Evolutionary conservation across 164 flowering plant genomes (phyloP).

Genomic region (Sedum album): DNA sequence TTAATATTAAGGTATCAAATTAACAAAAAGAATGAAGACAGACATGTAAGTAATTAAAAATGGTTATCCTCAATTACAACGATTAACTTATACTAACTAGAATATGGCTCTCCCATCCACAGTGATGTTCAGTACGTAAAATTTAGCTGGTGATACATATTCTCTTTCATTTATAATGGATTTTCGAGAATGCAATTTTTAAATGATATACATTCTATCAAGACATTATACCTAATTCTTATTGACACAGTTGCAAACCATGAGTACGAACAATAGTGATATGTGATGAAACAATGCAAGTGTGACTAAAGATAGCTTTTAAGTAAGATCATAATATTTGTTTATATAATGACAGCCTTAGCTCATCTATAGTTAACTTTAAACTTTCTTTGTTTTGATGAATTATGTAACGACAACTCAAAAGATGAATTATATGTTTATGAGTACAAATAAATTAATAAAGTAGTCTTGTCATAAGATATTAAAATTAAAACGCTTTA

Average conservation of each 20-base stretch:
- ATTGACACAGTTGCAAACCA: not conserved
- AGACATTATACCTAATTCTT: no score
- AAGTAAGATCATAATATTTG: not conserved
- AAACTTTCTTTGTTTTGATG: not conserved
- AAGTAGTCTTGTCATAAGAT: not conserved
- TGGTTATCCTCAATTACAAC: no score
- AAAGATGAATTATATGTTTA: not conserved
- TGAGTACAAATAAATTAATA: not conserved
- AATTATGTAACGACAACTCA: not conserved
- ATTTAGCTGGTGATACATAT: no score
- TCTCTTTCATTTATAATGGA: no score
- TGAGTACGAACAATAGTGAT: not conserved
- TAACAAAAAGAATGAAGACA: no score
- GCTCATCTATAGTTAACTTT: conserved; percentile 3
- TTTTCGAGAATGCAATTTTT: no score
- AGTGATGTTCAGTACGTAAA: no score
- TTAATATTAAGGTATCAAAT: no score
- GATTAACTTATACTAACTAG: no score
- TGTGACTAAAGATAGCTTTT: not conserved
- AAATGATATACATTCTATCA: no score
- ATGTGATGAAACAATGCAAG: not conserved
- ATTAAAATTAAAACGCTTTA: not conserved
- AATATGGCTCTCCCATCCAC: no score
- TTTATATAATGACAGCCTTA: conserved; percentile 4
- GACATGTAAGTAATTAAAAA: not conserved